These are phyloP conservation scores for Plasmodium billcollinsi DNA, from an alignment of 169 alveolate species.

Conservation along the genomic window DNA sequence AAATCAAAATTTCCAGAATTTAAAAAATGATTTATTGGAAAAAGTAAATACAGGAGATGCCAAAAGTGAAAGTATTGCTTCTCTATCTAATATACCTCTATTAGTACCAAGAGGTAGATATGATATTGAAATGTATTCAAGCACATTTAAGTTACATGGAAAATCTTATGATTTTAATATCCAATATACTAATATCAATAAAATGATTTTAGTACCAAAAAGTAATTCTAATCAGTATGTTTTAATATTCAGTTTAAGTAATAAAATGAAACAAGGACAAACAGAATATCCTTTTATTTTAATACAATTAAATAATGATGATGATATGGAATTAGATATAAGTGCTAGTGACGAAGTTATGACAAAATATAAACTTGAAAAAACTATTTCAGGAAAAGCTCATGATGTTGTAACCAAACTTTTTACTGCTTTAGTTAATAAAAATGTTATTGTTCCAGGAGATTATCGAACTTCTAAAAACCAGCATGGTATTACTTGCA, in stretches of 20 bases:
- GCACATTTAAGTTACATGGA: slow-evolving; percentile 95
- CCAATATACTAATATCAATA: slow-evolving; percentile 91
- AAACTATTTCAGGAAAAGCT: slow-evolving; percentile 90
- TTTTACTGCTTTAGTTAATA: slow-evolving; percentile 92
- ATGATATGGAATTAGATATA: slow-evolving; percentile 91
- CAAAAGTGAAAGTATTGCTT: slow-evolving; percentile 93
- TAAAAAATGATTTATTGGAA: slow-evolving; percentile 83
- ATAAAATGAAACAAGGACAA: slow-evolving; percentile 97
- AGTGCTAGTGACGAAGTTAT: slow-evolving; percentile 92
- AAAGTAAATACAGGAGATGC: slow-evolving; percentile 93
- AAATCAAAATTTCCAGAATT: slow-evolving; percentile 67
- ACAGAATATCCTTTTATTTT: slow-evolving; percentile 96
- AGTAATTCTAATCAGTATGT: slow-evolving; percentile 95
- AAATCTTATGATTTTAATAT: slow-evolving; percentile 96
- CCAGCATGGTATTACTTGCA: slow-evolving; percentile 92
- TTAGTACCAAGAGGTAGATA: slow-evolving; percentile 97
- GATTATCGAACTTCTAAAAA: slow-evolving; percentile 93
- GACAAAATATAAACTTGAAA: slow-evolving; percentile 87
- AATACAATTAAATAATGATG: slow-evolving; percentile 95
- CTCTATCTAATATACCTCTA: slow-evolving; percentile 93
- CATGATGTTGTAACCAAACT: slow-evolving; percentile 94
- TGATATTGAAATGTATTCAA: slow-evolving; percentile 92
- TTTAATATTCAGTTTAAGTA: slow-evolving; percentile 92
- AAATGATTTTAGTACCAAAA: slow-evolving; percentile 96
- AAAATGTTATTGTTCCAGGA: slow-evolving; percentile 95